These are phyloP conservation scores for Chrysanthemum lavandulifolium DNA, from an alignment of 129 eudicot genomes.

Conservation along the genomic window DNA sequence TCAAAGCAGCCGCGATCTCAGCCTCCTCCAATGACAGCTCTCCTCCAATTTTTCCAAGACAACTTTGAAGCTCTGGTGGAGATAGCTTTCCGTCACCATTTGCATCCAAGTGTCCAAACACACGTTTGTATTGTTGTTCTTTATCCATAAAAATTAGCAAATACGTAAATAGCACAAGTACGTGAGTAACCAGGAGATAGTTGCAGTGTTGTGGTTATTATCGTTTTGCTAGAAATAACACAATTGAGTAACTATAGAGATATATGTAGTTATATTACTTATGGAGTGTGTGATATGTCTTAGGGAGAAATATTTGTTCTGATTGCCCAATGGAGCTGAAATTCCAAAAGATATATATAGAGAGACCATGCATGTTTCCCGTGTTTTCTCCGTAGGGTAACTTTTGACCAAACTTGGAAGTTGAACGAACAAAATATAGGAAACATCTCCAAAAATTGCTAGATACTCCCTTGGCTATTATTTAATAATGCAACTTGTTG, in stretches of 20 bases:
- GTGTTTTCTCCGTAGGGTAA: slow-evolving; percentile 21
- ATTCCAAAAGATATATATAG: background rate
- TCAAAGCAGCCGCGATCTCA: slow-evolving; percentile 47
- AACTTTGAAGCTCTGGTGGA: slow-evolving; percentile 50
- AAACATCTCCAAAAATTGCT: slow-evolving; percentile 21
- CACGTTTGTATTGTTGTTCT: slow-evolving; percentile 44
- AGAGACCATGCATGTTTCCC: background rate
- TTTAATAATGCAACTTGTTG: background rate
- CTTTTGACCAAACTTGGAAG: slow-evolving; percentile 9
- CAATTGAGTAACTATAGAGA: background rate
- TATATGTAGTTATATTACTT: too few species aligned
- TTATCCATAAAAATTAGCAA: slow-evolving; percentile 28
- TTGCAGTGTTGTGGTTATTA: too few species aligned
- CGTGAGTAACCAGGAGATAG: background rate
- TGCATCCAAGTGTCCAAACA: slow-evolving; percentile 51
- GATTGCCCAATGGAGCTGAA: background rate
- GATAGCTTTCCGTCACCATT: slow-evolving; percentile 63
- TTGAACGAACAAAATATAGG: slow-evolving; percentile 8
- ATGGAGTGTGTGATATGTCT: background rate
- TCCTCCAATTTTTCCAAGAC: slow-evolving; percentile 46
- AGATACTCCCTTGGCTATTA: background rate
- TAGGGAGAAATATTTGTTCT: too few species aligned
- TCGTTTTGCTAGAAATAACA: background rate
- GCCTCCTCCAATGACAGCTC: slow-evolving; percentile 51
- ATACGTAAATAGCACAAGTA: background rate